Percentiles rank a stretch among this genome's conserved stretches.
Conservation (phyloP, 805 yeast genomes). For the Lipomyces oligophaga region DNA sequence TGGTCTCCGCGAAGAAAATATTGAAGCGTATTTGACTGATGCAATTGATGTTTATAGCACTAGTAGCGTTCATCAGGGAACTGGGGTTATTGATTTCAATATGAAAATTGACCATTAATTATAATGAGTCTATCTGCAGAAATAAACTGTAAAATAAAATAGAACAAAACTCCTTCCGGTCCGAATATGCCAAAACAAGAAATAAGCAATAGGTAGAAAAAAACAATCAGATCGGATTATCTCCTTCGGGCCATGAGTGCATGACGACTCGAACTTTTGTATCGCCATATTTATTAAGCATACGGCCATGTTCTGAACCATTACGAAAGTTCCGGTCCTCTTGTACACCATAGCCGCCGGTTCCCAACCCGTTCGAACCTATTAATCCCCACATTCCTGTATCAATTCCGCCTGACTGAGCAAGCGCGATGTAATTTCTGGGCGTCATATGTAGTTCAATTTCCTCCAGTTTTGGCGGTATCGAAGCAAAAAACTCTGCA, state of each 20-base stretch:
- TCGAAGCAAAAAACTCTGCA: constrained; percentile 16
- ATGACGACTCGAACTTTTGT: constrained; percentile 9
- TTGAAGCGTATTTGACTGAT: constrained; percentile 61
- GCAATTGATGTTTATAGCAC: constrained; percentile 89
- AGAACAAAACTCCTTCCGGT: constrained; percentile 1
- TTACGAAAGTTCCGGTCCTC: background rate
- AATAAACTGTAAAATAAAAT: background rate
- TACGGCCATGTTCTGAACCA: constrained; percentile 1
- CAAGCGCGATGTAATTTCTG: constrained; percentile 9
- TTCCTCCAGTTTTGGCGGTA: constrained; percentile 13
- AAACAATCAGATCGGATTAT: background rate
- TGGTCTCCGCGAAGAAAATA: constrained; percentile 71
- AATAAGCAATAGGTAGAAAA: background rate
- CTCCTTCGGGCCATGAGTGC: constrained; percentile 5
- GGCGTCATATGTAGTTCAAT: constrained; percentile 20
- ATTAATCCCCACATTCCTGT: constrained; percentile 17
- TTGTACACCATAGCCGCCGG: background rate
- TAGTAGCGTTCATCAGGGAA: constrained; percentile 89
- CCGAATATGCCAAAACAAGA: background rate
- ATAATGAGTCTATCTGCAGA: background rate
- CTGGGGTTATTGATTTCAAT: constrained; percentile 75
- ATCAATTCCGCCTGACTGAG: constrained; percentile 7
- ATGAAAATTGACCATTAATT: constrained; percentile 54
- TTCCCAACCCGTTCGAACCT: constrained; percentile 1
- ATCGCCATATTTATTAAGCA: constrained; percentile 15